Evolutionary conservation across 257 asterid species (phyloP).

Genomic region (Rauvolfia tetraphylla): DNA sequence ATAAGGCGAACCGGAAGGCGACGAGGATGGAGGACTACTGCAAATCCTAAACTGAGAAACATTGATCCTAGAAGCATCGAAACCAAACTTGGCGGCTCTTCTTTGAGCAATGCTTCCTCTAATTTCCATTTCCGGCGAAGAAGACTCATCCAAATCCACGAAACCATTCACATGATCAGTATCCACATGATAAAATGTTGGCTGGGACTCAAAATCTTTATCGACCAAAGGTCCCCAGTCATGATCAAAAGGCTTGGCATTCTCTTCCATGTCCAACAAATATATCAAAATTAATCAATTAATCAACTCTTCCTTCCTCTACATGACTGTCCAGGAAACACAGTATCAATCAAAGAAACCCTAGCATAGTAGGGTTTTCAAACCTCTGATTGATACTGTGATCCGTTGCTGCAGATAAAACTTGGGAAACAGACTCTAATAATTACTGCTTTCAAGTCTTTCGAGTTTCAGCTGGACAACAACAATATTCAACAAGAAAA

Average conservation of each 20-base stretch:
- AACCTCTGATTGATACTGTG: conserved; percentile 52
- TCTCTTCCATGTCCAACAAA: conserved; percentile 11
- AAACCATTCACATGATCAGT: background rate
- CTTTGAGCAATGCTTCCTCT: conserved; percentile 53
- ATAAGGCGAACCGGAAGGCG: conserved; percentile 24
- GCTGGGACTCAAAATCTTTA: conserved; percentile 10
- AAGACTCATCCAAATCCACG: conserved; percentile 7
- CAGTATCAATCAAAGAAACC: conserved; percentile 65
- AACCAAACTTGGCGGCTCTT: conserved; percentile 57
- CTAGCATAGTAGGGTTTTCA: conserved; percentile 40
- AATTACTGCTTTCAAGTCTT: too few species aligned
- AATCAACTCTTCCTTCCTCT: background rate
- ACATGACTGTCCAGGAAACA: conserved; percentile 15
- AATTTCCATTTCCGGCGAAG: conserved; percentile 16
- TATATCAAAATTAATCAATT: background rate
- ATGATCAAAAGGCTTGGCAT: conserved; percentile 13
- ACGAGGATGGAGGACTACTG: background rate
- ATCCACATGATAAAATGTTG: background rate
- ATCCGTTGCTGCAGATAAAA: conserved; percentile 15
- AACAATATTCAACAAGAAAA: background rate
- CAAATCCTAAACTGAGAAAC: conserved; percentile 11
- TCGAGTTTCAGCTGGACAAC: background rate
- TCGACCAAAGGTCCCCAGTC: conserved; percentile 21
- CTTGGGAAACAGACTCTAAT: background rate
- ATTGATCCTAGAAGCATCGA: conserved; percentile 37